Conservation (phyloP, 192 early-diverging fungal species). For the Coemansia sp. region DNA sequence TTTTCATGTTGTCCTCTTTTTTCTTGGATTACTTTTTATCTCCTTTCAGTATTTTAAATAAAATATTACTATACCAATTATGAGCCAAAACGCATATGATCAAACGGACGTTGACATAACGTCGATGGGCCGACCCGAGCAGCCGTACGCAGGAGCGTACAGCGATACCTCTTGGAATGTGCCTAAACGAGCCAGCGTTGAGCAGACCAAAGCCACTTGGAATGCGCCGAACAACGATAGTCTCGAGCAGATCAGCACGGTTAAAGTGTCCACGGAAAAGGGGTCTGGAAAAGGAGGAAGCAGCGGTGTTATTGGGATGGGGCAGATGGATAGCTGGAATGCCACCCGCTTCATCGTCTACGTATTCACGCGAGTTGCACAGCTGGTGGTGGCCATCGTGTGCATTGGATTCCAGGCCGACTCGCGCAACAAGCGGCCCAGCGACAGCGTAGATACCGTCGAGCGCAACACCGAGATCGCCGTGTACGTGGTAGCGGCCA, state of each 20-base stretch:
- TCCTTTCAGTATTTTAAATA: no score
- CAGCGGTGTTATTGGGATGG: slow-evolving; percentile 29
- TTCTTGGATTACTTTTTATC: no score
- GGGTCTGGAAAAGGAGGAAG: no score
- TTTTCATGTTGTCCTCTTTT: no score
- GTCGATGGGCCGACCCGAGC: slow-evolving; percentile 20
- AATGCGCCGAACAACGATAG: background rate
- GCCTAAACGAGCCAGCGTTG: background rate
- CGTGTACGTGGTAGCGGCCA: slow-evolving; percentile 19
- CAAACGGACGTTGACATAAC: slow-evolving; percentile 21
- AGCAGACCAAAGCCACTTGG: background rate
- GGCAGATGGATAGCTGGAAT: slow-evolving; percentile 21
- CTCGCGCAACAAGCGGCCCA: slow-evolving; percentile 22
- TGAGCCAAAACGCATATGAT: background rate
- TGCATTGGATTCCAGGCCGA: slow-evolving; percentile 35
- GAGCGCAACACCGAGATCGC: slow-evolving; percentile 34
- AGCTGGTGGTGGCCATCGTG: slow-evolving; percentile 32
- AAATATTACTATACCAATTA: background rate
- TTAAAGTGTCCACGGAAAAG: no score
- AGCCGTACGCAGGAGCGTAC: slow-evolving; percentile 34
- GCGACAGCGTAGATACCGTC: slow-evolving; percentile 1
- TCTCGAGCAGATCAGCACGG: background rate
- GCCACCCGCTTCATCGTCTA: slow-evolving; percentile 29
- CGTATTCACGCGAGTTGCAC: slow-evolving; percentile 19
- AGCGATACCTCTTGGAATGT: slow-evolving; percentile 26